These are phyloP conservation scores for Globisporangium apiculatum DNA, from an alignment of 352 stramenopile genomes.

Conservation along the genomic window DNA sequence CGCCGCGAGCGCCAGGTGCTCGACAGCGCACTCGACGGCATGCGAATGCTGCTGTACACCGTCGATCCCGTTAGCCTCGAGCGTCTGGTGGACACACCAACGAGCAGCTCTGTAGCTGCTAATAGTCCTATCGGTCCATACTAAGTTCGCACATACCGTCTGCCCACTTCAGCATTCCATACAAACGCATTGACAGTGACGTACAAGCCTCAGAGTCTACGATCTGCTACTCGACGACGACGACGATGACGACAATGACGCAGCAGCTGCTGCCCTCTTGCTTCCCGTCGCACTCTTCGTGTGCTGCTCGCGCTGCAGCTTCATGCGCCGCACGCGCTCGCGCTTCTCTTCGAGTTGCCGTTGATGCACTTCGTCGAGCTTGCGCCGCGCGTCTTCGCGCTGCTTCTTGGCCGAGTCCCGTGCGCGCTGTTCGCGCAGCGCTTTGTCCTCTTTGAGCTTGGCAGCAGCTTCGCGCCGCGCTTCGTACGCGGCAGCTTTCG, in stretches of 20 bases:
- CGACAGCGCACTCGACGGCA: slow-evolving; percentile 25
- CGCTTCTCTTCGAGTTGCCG: slow-evolving; percentile 63
- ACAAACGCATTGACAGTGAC: too few species aligned
- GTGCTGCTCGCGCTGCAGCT: slow-evolving; percentile 32
- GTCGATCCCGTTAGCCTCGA: slow-evolving; percentile 24
- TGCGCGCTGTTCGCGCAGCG: slow-evolving; percentile 44
- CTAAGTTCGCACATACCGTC: too few species aligned
- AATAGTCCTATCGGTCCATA: too few species aligned
- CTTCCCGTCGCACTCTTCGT: slow-evolving; percentile 8
- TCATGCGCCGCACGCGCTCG: slow-evolving; percentile 56
- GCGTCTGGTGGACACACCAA: background rate
- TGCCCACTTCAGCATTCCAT: too few species aligned
- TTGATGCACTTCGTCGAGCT: slow-evolving; percentile 60
- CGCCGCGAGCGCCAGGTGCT: slow-evolving; percentile 26
- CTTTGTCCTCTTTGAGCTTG: slow-evolving; percentile 73
- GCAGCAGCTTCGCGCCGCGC: slow-evolving; percentile 44
- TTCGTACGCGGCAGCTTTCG: slow-evolving; percentile 32
- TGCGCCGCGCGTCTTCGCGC: slow-evolving; percentile 48
- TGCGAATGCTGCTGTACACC: slow-evolving; percentile 34
- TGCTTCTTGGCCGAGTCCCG: slow-evolving; percentile 59
- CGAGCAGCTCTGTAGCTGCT: too few species aligned
- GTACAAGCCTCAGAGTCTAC: background rate
- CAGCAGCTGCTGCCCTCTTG: slow-evolving; percentile 13
- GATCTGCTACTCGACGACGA: background rate
- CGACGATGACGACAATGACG: background rate